phyloP scores from a whole-genome alignment of 2,329 filamentous ascomycete species.

The Colletotrichum noveboracense region DNA sequence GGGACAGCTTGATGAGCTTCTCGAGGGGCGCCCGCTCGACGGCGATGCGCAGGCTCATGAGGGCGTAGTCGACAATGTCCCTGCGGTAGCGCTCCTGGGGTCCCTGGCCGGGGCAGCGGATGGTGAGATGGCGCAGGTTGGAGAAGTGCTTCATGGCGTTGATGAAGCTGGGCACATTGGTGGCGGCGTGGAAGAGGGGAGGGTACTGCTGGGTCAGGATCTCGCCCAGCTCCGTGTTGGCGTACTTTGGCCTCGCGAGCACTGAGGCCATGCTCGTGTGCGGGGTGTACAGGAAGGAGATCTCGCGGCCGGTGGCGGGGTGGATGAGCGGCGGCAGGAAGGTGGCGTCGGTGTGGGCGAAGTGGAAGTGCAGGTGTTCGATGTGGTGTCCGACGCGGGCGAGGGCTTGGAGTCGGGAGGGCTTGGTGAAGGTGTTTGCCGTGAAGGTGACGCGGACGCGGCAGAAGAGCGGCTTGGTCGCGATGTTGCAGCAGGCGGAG shows the following conservation, averaged over 20 bases:
- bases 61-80: conserved; percentile 83
- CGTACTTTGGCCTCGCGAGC: conserved; percentile 76
- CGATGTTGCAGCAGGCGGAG: conserved; percentile 72
- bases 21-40: conserved; percentile 74
- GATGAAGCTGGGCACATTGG: conserved; percentile 85
- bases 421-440: conserved; percentile 76
- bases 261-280: conserved; percentile 69
- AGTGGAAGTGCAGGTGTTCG: conserved; percentile 77
- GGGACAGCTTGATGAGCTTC: conserved; percentile 71
- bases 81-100: conserved; percentile 74
- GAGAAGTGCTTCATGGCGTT: conserved; percentile 72
- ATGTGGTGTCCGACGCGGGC: conserved; percentile 80
- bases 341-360: conserved; percentile 78
- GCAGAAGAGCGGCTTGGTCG: conserved; percentile 73
- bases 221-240: conserved; percentile 78
- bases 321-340: conserved; percentile 87
- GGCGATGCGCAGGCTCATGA: conserved; percentile 85
- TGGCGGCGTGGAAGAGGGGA: conserved; percentile 86
- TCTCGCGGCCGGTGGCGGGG: conserved; percentile 76
- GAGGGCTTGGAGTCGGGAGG: conserved; percentile 75
- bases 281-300: conserved; percentile 82
- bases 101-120: conserved; percentile 78
- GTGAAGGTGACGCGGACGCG: conserved; percentile 74
- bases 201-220: conserved; percentile 87
- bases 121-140: conserved; percentile 75